Base-by-base conservation (phyloP, 2,329 filamentous ascomycete species). In the Phaeosphaeria sp. region DNA sequence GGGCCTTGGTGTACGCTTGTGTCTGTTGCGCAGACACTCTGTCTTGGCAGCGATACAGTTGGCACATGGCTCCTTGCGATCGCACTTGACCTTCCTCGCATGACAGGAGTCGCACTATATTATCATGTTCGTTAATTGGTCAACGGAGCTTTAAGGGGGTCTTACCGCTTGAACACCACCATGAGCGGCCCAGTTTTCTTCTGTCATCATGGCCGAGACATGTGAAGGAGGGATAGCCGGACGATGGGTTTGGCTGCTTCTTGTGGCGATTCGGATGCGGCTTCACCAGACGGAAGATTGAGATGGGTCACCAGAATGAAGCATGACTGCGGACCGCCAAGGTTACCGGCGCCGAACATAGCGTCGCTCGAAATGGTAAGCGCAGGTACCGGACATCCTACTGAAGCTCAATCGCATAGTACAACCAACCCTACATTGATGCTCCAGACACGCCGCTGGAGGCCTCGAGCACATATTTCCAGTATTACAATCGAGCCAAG, bases 21-120 rank as follows among this genome's bases (percentile, higher is more conserved):
- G 66, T 25, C 71, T 66, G 27, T 71, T 72, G 17, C 73, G 70
- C n/a, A 75, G 63, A 50, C 72, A 76, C 11, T 72, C 60, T 7
- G 59, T 58, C 51, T 70, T 70, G 9, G 68, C 62, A 27, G 50
- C 54, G 47, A 65, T 46, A 46, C 73, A 76, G 42, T 72, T 74
- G 25, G 62, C 60, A 46, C 73, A 76, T 33, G 73, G 73, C 18
- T 74, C 70, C 46, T 73, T 66, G 22, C 73, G 70, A 55, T 76
- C 68, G 44, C 73, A 76, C 59, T 74, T 76, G 25, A 76, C 67
- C 63, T 71, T 71, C 55, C 65, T 65, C 30, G 69, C 59, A 63
- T 74, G 68, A 51, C 72, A 74, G 36, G 67, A 43, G 39, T 74
- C 71, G 48, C 72, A 74, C 58, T 63, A 36, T 36, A 36, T 36